Conservation (phyloP, 1,284 basidiomycete genomes). For the Ceratobasidium sp. region DNA sequence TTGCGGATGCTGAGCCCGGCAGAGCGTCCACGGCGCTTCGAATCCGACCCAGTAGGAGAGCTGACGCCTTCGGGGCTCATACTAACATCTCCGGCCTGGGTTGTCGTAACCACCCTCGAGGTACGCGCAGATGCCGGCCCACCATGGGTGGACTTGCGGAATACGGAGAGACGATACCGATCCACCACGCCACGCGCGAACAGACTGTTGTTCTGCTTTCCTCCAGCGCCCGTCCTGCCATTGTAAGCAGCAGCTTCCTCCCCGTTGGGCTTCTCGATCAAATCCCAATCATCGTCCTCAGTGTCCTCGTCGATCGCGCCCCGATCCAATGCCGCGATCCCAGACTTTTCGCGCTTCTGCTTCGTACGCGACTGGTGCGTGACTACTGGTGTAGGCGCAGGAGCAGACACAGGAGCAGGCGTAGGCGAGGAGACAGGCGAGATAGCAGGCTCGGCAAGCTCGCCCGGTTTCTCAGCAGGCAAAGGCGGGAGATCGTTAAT, state of each 20-base stretch:
- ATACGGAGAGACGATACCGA: slow-evolving; percentile 80
- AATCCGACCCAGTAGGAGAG: slow-evolving; percentile 63
- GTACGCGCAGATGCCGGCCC: slow-evolving; percentile 51
- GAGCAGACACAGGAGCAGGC: slow-evolving; percentile 9
- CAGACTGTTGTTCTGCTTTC: slow-evolving; percentile 75
- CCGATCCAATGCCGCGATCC: slow-evolving; percentile 76
- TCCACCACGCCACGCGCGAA: slow-evolving; percentile 87
- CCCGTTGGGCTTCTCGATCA: slow-evolving; percentile 75
- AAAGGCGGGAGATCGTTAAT: slow-evolving; percentile 30
- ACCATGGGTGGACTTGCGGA: slow-evolving; percentile 67
- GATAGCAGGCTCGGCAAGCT: slow-evolving; percentile 27
- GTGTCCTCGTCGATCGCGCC: slow-evolving; percentile 69
- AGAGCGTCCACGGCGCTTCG: slow-evolving; percentile 70
- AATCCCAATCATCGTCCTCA: slow-evolving; percentile 87
- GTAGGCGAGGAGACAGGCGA: neutral
- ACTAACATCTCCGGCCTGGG: slow-evolving; percentile 7
- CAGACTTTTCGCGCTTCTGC: slow-evolving; percentile 82
- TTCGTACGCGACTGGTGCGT: slow-evolving; percentile 52
- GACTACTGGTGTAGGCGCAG: slow-evolving; percentile 43
- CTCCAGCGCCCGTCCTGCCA: slow-evolving; percentile 58
- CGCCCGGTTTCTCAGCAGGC: slow-evolving; percentile 31
- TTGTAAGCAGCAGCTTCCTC: slow-evolving; percentile 67
- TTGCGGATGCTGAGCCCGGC: slow-evolving; percentile 76
- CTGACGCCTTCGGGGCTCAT: slow-evolving; percentile 49
- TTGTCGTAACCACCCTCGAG: neutral